Conservation (phyloP, 352 stramenopile genomes). For the Pythium folliculosum region DNA sequence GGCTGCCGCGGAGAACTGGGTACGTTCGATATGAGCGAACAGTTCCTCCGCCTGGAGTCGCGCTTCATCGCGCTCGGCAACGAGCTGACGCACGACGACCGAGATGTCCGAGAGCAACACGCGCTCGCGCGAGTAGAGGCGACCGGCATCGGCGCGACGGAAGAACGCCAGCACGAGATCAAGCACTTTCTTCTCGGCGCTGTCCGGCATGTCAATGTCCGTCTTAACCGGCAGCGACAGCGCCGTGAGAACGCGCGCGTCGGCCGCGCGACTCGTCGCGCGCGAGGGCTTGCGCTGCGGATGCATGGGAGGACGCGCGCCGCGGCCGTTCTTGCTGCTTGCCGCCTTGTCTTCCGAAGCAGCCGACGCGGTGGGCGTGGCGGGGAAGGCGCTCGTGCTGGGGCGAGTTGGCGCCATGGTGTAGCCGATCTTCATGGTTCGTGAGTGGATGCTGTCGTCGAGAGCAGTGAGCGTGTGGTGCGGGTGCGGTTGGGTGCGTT, state of each 20-base stretch:
- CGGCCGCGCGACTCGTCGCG: no score
- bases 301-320: neutral
- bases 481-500: no score
- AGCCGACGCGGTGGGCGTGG: neutral
- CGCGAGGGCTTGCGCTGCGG: neutral
- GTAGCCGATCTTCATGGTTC: neutral
- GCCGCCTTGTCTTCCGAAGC: neutral
- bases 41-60: neutral
- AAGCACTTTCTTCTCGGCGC: slow-evolving; percentile 1
- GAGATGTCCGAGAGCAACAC: slow-evolving; percentile 7
- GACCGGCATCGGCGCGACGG: neutral
- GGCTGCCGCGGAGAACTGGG: neutral
- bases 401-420: neutral
- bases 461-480: neutral
- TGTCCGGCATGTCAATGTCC: neutral
- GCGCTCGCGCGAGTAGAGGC: slow-evolving; percentile 5
- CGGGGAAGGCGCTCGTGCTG: neutral
- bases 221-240: no score
- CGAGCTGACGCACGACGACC: neutral
- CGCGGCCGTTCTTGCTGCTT: neutral
- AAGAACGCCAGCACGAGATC: slow-evolving; percentile 12
- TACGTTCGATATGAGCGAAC: neutral
- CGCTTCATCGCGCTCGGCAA: slow-evolving; percentile 11
- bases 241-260: no score
- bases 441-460: neutral